Base-by-base conservation (phyloP, 140 eudicot species). In the Erigeron philadelphicus region DNA sequence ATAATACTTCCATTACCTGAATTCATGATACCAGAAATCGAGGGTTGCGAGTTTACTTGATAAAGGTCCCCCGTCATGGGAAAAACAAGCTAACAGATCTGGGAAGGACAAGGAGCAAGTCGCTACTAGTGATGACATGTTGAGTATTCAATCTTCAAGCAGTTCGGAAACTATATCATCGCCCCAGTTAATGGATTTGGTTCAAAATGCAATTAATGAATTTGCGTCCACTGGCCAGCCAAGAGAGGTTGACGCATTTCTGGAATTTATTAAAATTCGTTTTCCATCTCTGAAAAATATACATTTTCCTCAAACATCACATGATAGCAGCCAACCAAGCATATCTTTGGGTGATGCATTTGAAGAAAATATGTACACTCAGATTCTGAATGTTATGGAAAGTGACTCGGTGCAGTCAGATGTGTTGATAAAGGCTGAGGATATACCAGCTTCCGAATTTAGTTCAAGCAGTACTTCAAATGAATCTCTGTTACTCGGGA, bases 11-110 rank as follows among this genome's bases (percentile, higher is more conserved):
- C 23, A n/a, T 46, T 49, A 3, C 19, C 8, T 76, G 45, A 11
- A 49, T 81, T 85, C 62, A 55, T 76, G 72, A 46, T 57, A 47
- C 72, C 65, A 88, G 99, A 94, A 89, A 89, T 94, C 99, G 71
- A 94, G 86, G 88, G 84, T 94, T 78, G 72, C 85, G 76, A 85
- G 84, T 76, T 76, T 89, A 81, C 82, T 85, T 35, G 85, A 87
- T 72, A 81, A 84, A 83, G 90, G 93, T 7, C 94, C 97, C 11
- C 91, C 95, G 15, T 79, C 88, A 47, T 85, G 96, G 95, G 97
- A 94, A 59, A 81, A 84, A 80, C 77, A 76, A 81, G 72, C 19
- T 67, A 55, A 63, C 61, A 70, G 73, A 65, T 78, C 94, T 38
- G 89, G 85, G 55, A 87, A 83, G 69, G 83, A 74, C 50, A 87